These are phyloP conservation scores for Sporobolomyces pararoseus DNA, from an alignment of 768 basidiomycete genomes.

Conservation along the genomic window DNA sequence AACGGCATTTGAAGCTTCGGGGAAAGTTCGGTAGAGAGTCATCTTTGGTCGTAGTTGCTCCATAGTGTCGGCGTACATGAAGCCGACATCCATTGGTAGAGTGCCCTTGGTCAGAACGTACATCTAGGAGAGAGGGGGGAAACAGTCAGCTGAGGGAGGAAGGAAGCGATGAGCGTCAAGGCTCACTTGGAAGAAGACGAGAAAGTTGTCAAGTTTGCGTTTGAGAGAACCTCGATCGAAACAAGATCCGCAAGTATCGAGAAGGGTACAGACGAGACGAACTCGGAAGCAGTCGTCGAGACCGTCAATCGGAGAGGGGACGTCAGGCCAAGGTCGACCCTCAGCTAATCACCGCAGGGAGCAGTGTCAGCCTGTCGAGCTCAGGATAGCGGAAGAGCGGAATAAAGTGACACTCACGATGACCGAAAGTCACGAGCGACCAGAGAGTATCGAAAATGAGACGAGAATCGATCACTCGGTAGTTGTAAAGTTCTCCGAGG, in stretches of 20 bases:
- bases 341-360: conserved; percentile 60
- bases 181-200: conserved; percentile 84
- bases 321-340: conserved; percentile 76
- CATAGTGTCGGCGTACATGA: conserved; percentile 90
- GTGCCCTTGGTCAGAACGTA: conserved; percentile 80
- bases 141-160: not conserved
- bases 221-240: conserved; percentile 90
- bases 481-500: conserved; percentile 95
- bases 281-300: conserved; percentile 95
- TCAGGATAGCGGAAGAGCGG: not conserved
- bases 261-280: conserved; percentile 79
- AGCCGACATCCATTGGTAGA: conserved; percentile 96
- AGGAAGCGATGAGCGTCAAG: conserved; percentile 8
- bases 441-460: conserved; percentile 91
- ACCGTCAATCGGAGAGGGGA: conserved; percentile 72
- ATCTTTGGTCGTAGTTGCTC: conserved; percentile 90
- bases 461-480: conserved; percentile 78
- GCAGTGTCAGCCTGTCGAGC: not conserved
- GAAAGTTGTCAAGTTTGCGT: conserved; percentile 86
- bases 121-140: conserved; percentile 52
- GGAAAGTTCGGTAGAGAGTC: conserved; percentile 64
- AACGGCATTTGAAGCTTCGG: conserved; percentile 80
- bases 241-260: conserved; percentile 96
- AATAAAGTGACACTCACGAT: conserved; percentile 73
- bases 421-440: conserved; percentile 91